Conservation (phyloP, 2,329 filamentous ascomycete species). For the Colletotrichum aenigma region DNA sequence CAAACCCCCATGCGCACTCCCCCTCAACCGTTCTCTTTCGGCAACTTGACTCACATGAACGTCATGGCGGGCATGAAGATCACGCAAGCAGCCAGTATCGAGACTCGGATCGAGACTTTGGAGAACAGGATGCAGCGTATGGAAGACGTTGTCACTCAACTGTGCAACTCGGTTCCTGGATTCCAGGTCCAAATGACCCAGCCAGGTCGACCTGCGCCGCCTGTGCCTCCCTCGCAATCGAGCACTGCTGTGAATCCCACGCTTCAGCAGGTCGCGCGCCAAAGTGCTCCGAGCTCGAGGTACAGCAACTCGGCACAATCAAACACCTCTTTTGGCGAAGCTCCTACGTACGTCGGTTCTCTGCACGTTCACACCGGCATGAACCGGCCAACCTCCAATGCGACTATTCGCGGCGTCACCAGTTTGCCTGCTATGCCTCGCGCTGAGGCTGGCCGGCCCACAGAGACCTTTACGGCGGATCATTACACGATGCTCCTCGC, state of each 20-base stretch:
- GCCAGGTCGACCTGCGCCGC: slow-evolving; percentile 28
- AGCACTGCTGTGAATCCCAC: slow-evolving; percentile 31
- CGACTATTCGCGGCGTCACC: slow-evolving; percentile 51
- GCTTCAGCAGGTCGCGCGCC: slow-evolving; percentile 29
- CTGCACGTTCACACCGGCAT: slow-evolving; percentile 36
- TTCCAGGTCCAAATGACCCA: slow-evolving; percentile 36
- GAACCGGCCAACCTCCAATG: slow-evolving; percentile 46
- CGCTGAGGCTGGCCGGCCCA: slow-evolving; percentile 26
- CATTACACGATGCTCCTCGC: slow-evolving; percentile 55
- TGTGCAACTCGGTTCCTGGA: slow-evolving; percentile 50
- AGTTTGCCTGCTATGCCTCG: slow-evolving; percentile 47
- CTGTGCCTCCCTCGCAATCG: slow-evolving; percentile 26
- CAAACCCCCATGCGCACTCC: slow-evolving; percentile 36
- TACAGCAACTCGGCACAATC: slow-evolving; percentile 44
- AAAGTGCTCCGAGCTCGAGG: slow-evolving; percentile 29
- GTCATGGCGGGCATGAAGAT: slow-evolving; percentile 61
- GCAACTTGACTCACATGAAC: slow-evolving; percentile 47
- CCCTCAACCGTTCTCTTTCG: slow-evolving; percentile 61
- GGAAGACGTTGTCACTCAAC: slow-evolving; percentile 56
- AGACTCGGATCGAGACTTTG: slow-evolving; percentile 55
- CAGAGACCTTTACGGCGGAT: slow-evolving; percentile 40
- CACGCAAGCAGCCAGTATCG: slow-evolving; percentile 57
- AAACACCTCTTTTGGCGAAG: slow-evolving; percentile 50
- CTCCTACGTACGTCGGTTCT: slow-evolving; percentile 48
- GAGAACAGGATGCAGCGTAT: slow-evolving; percentile 58